phyloP scores from a whole-genome alignment of 139 green algal genomes.

The Coccomyxa sp. region DNA sequence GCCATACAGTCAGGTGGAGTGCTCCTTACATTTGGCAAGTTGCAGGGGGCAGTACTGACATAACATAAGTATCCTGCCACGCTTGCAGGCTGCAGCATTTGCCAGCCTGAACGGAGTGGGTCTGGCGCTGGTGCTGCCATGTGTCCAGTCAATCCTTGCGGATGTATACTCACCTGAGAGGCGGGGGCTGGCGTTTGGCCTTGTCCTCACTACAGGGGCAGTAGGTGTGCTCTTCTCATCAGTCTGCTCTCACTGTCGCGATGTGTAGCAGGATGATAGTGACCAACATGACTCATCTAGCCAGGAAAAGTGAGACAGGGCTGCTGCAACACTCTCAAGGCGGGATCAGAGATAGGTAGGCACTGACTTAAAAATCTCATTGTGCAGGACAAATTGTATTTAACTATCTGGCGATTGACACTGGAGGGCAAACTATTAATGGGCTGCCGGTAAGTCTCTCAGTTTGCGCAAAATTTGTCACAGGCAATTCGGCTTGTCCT shows the following conservation, averaged over 20 bases:
- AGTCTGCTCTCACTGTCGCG: neutral
- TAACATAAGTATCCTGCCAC: neutral
- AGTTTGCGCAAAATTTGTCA: too few relatives aligned
- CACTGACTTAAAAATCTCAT: neutral
- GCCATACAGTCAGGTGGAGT: too few relatives aligned
- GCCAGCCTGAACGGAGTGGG: neutral
- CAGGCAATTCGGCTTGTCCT: too few relatives aligned
- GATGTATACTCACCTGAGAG: neutral
- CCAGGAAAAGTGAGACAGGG: neutral
- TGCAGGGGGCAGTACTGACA: too few relatives aligned
- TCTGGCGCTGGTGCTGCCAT: slow-evolving; percentile 1
- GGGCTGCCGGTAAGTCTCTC: neutral
- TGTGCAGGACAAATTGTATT: neutral
- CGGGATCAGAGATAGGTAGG: neutral
- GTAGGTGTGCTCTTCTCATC: neutral
- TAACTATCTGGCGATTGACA: neutral
- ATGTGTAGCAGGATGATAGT: too few relatives aligned
- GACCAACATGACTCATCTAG: too few relatives aligned
- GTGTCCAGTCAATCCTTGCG: neutral
- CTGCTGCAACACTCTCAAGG: neutral
- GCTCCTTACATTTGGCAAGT: too few relatives aligned
- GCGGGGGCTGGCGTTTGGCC: neutral
- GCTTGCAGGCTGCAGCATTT: neutral
- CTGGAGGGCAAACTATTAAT: neutral
- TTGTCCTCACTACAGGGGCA: neutral